Conservation (phyloP, 805 yeast species). For the Vanderwaltozyma tropicalis region DNA sequence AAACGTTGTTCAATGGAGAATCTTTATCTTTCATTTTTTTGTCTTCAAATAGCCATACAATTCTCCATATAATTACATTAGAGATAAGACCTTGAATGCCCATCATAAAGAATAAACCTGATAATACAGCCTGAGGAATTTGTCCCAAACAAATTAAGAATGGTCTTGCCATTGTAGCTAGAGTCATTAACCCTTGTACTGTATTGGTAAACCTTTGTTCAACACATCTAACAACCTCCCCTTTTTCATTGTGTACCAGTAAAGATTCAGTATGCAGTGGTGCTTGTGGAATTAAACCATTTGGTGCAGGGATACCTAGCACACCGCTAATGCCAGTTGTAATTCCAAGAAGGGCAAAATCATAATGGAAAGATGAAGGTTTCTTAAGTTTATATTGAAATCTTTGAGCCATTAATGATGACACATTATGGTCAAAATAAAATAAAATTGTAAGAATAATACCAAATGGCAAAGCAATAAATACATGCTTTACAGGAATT, state of each 20-base stretch:
- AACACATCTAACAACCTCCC: slow-evolving; percentile 46
- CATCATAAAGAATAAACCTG: slow-evolving; percentile 91
- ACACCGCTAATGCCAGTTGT: slow-evolving; percentile 84
- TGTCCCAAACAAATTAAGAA: slow-evolving; percentile 66
- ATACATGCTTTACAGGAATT: slow-evolving; percentile 56
- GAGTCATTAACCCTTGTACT: slow-evolving; percentile 69
- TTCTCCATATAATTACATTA: slow-evolving; percentile 52
- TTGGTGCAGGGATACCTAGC: slow-evolving; percentile 89
- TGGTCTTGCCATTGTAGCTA: slow-evolving; percentile 87
- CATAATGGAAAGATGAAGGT: slow-evolving; percentile 91
- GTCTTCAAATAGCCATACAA: slow-evolving; percentile 57
- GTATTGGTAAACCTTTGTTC: slow-evolving; percentile 86
- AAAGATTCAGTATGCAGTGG: slow-evolving; percentile 82
- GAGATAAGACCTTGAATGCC: slow-evolving; percentile 68
- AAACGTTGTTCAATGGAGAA: slow-evolving; percentile 27
- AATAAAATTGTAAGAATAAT: slow-evolving; percentile 71
- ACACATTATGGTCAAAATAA: slow-evolving; percentile 92
- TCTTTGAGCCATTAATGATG: slow-evolving; percentile 86
- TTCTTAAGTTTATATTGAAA: slow-evolving; percentile 70
- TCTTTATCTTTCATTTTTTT: slow-evolving; percentile 28
- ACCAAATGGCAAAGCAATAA: slow-evolving; percentile 89
- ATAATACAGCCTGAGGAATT: slow-evolving; percentile 86
- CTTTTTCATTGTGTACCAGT: slow-evolving; percentile 34
- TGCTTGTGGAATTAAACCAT: slow-evolving; percentile 95
- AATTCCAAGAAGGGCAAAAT: slow-evolving; percentile 70